Evolutionary conservation across 2,329 filamentous ascomycete species (phyloP).

Genomic region (Aspergillus ruber): DNA sequence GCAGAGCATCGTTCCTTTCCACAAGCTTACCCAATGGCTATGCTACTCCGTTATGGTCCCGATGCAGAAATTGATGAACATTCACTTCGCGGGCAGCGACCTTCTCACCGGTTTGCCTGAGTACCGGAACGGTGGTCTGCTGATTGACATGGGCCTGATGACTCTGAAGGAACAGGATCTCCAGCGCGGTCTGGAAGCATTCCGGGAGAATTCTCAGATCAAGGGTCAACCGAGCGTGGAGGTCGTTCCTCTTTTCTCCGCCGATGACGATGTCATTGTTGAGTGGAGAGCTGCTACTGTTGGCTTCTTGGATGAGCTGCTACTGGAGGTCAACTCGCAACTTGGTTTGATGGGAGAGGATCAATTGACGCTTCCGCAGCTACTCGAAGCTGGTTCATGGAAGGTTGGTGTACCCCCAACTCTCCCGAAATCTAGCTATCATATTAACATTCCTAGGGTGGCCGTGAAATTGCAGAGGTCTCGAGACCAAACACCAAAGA

Average conservation of each 20-base stretch:
- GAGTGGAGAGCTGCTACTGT: conserved; percentile 74
- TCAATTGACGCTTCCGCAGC: conserved; percentile 70
- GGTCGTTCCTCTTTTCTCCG: conserved; percentile 66
- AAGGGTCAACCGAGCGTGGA: conserved; percentile 67
- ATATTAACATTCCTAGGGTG: conserved; percentile 52
- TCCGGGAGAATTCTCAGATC: conserved; percentile 63
- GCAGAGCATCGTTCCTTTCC: conserved; percentile 83
- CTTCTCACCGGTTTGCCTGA: conserved; percentile 83
- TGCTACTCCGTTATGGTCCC: conserved; percentile 90
- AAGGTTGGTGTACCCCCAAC: conserved; percentile 63
- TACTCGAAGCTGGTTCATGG: conserved; percentile 95
- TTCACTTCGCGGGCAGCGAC: conserved; percentile 74
- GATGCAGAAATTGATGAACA: conserved; percentile 72
- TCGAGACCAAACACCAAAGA: conserved; percentile 94
- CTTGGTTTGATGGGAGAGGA: conserved; percentile 65
- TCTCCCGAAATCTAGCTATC: conserved; percentile 16
- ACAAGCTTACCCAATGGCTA: conserved; percentile 93
- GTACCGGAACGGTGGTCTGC: conserved; percentile 84
- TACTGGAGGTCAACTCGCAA: conserved; percentile 61
- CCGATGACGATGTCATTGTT: conserved; percentile 70
- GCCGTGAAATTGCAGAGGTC: conserved; percentile 91
- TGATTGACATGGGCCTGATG: conserved; percentile 76
- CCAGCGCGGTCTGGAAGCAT: conserved; percentile 64
- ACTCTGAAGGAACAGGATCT: conserved; percentile 65
- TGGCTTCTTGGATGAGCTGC: conserved; percentile 65